Conservation (phyloP, 192 early-diverging fungal species). For the Powellomyces hirtus region DNA sequence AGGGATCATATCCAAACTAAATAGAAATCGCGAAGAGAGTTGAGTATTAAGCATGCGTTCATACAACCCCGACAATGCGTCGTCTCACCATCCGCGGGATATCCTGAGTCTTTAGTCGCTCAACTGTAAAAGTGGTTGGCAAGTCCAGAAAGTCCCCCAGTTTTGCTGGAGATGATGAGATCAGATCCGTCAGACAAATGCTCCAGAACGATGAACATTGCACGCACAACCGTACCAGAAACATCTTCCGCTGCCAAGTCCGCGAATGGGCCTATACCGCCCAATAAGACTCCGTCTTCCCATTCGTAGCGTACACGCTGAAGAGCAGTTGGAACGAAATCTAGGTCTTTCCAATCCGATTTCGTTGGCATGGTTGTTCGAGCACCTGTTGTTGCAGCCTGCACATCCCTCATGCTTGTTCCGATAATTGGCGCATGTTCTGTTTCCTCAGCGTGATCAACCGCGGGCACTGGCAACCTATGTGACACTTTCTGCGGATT, state of each 20-base stretch:
- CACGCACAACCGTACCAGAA: slow-evolving; percentile 1
- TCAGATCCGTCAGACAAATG: too few species aligned
- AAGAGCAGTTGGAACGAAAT: slow-evolving; percentile 29
- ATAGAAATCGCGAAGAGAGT: slow-evolving; percentile 1
- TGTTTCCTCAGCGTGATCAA: too few species aligned
- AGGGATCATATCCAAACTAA: slow-evolving; percentile 49
- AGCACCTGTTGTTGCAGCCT: too few species aligned
- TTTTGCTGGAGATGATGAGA: neutral
- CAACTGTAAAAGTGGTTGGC: slow-evolving; percentile 28
- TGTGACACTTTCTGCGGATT: too few species aligned
- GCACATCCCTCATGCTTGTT: too few species aligned
- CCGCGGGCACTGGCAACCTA: too few species aligned
- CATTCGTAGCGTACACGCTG: slow-evolving; percentile 35
- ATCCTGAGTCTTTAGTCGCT: slow-evolving; percentile 37
- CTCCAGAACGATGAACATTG: too few species aligned
- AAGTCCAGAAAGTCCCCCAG: slow-evolving; percentile 40
- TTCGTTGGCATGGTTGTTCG: neutral
- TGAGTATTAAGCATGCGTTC: neutral
- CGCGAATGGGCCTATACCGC: slow-evolving; percentile 12
- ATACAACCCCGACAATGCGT: neutral
- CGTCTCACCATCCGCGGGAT: neutral
- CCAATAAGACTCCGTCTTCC: slow-evolving; percentile 21
- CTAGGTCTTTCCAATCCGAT: slow-evolving; percentile 32
- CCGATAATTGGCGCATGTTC: too few species aligned
- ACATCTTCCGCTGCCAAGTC: slow-evolving; percentile 23